Percentiles rank a stretch among this genome's conserved stretches.
phyloP scores from a whole-genome alignment of 2,329 filamentous ascomycete species.

The Sporothrix euskadiensis region DNA sequence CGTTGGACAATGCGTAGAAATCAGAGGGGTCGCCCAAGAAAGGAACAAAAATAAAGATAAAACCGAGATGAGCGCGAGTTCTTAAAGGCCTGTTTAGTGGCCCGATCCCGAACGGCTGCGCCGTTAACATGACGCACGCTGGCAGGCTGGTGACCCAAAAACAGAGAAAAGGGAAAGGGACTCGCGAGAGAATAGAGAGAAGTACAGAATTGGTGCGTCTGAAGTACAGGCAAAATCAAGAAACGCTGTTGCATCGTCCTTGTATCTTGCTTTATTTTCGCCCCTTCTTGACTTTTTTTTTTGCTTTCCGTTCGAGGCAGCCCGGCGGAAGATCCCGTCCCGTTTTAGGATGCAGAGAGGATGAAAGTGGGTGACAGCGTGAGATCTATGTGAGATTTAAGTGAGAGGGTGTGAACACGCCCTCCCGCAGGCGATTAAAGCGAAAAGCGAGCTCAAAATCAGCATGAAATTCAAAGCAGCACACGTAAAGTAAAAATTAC shows the following conservation, averaged over 20 bases:
- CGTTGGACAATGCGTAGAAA: conserved; percentile 7
- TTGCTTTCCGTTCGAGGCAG: background rate
- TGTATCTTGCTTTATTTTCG: background rate
- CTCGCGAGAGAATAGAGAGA: background rate
- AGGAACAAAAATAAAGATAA: background rate
- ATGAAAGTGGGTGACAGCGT: conserved; percentile 7
- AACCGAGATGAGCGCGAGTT: background rate
- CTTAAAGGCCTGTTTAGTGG: conserved; percentile 4
- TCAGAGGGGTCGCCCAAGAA: background rate
- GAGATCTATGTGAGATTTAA: background rate
- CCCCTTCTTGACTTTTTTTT: background rate
- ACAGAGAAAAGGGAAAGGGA: background rate
- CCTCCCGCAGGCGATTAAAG: no score
- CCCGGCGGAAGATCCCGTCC: conserved; percentile 15
- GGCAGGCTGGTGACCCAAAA: background rate
- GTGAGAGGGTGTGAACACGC: background rate
- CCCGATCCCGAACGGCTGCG: conserved; percentile 4
- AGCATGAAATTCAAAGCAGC: background rate
- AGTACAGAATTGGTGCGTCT: background rate
- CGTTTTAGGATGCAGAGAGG: conserved; percentile 10
- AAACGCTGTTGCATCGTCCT: background rate
- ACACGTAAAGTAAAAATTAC: background rate
- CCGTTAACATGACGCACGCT: conserved; percentile 14
- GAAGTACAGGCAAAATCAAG: conserved; percentile 5
- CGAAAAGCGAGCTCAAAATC: background rate